A percentile compares a stretch with the other conserved stretches of the same genome.
Conservation (phyloP, 2,329 filamentous ascomycete species). For the Venturia asperata region DNA sequence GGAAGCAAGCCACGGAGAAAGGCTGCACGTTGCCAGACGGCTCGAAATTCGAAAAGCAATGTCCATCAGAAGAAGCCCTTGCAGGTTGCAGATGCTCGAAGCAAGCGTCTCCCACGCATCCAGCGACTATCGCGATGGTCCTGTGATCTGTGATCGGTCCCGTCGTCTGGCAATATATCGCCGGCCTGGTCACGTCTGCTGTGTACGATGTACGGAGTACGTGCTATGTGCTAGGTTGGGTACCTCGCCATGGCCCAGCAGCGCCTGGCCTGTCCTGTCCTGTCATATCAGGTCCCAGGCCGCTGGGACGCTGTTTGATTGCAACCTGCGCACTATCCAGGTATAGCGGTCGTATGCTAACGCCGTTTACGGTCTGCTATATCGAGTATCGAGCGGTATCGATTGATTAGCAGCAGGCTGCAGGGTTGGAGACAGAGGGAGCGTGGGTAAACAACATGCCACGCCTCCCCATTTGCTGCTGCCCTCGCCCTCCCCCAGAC, state of each 20-base stretch:
- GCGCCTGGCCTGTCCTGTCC: background rate
- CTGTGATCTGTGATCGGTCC: background rate
- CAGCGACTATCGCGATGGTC: background rate
- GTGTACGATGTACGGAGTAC: too few species aligned
- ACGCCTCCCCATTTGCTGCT: slow-evolving; percentile 4
- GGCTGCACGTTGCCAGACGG: background rate
- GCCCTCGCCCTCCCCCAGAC: background rate
- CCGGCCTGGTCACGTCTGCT: background rate
- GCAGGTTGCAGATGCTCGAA: too few species aligned
- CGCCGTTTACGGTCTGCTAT: background rate
- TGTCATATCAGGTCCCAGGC: background rate
- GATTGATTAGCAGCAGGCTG: background rate
- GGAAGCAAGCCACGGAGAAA: background rate
- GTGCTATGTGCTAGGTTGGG: too few species aligned
- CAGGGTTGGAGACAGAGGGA: background rate
- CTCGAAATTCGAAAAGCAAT: too few species aligned
- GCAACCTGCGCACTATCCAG: slow-evolving; percentile 2
- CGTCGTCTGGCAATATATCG: background rate
- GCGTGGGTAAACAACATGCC: background rate
- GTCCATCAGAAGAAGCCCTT: too few species aligned
- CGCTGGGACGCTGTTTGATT: background rate
- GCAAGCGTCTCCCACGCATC: background rate
- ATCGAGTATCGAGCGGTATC: background rate
- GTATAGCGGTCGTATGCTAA: background rate
- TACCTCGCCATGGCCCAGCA: background rate